These are phyloP conservation scores for Capsella bursapastoris DNA, from an alignment of 345 rosid genomes.

Conservation along the genomic window DNA sequence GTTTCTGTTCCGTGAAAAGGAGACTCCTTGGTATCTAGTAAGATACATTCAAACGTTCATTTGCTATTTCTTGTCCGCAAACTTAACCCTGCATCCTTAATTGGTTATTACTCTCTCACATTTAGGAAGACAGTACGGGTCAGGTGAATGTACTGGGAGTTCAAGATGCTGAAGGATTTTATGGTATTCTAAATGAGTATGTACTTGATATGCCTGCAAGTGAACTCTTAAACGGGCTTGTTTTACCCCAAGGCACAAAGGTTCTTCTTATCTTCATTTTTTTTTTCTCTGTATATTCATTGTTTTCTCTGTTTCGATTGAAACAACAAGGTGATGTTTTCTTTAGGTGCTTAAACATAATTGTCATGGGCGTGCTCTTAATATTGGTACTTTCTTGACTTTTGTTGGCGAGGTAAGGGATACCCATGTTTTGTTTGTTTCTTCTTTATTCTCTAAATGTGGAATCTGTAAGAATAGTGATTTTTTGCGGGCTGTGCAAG, in stretches of 20 bases:
- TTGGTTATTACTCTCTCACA: too few species aligned
- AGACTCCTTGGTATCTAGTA: conserved; percentile 27
- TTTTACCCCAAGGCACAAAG: neutral
- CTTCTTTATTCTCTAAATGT: too few species aligned
- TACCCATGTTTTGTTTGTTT: neutral
- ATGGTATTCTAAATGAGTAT: neutral
- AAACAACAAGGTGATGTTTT: too few species aligned
- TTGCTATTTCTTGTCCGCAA: neutral
- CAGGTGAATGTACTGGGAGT: neutral
- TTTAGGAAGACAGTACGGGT: too few species aligned
- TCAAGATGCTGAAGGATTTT: neutral
- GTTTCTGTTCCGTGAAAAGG: neutral
- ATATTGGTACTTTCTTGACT: conserved; percentile 15
- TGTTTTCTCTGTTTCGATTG: too few species aligned
- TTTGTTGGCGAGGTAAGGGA: conserved; percentile 10
- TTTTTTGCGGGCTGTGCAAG: neutral
- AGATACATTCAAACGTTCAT: neutral
- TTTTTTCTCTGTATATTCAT: too few species aligned
- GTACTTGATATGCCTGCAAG: neutral
- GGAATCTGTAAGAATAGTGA: too few species aligned
- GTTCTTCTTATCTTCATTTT: neutral
- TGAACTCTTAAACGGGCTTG: neutral
- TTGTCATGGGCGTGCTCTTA: neutral
- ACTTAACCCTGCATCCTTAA: neutral
- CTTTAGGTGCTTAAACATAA: neutral